Percentiles rank a stretch among this genome's conserved stretches.
These are phyloP conservation scores for Hericium erinaceus DNA, from an alignment of 768 basidiomycete genomes.

Conservation along the genomic window DNA sequence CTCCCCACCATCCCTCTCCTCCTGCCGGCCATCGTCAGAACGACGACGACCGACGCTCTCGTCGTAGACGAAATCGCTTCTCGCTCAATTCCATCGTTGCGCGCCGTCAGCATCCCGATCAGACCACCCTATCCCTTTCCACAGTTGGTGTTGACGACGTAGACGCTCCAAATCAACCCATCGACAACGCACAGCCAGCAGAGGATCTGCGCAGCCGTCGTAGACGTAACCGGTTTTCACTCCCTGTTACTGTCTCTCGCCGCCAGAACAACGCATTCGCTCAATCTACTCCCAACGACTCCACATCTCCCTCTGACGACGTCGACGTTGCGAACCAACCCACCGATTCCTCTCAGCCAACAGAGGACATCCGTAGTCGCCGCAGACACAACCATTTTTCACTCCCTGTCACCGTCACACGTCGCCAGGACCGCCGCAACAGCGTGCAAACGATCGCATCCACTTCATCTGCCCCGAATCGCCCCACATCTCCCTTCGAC, in stretches of 20 bases:
- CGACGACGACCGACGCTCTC: background rate
- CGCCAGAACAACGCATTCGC: background rate
- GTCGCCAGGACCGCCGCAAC: background rate
- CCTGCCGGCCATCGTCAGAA: no score
- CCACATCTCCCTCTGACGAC: no score
- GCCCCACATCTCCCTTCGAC: no score
- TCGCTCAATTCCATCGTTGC: background rate
- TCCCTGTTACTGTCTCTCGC: background rate
- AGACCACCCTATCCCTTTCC: background rate
- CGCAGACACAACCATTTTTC: background rate
- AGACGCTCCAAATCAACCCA: background rate
- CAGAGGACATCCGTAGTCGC: background rate
- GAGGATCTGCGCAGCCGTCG: background rate
- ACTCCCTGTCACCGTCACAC: background rate
- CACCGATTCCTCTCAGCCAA: background rate
- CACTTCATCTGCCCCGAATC: no score
- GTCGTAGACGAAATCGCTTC: background rate
- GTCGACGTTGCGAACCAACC: background rate
- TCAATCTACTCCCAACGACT: no score
- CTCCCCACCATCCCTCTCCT: background rate
- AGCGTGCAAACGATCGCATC: no score
- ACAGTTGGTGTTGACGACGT: background rate
- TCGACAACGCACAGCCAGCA: no score
- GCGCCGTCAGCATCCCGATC: background rate
- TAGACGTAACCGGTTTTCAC: background rate